These are phyloP conservation scores for Geosiphon pyriformis DNA, from an alignment of 192 early-diverging fungal genomes.

Conservation along the genomic window DNA sequence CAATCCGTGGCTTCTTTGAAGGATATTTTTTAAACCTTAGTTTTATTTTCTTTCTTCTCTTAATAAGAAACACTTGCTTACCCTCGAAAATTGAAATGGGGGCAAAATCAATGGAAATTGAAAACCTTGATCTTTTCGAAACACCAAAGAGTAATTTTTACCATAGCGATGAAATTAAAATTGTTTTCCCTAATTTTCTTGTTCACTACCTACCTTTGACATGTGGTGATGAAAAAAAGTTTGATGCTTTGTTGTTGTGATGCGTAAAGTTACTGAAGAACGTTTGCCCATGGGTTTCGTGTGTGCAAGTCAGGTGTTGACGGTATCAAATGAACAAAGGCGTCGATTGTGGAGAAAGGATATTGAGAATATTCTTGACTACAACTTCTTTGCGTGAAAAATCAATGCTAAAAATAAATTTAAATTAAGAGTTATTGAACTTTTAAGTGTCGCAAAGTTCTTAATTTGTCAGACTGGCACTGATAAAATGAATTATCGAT, in stretches of 20 bases:
- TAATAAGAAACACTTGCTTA: neutral
- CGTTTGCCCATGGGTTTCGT: conserved; percentile 19
- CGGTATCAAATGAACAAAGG: too few relatives aligned
- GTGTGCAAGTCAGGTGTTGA: too few relatives aligned
- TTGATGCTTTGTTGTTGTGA: neutral
- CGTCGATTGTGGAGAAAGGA: too few relatives aligned
- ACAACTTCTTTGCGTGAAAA: too few relatives aligned
- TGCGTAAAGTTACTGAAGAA: conserved; percentile 6
- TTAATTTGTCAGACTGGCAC: too few relatives aligned
- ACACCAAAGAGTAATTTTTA: neutral
- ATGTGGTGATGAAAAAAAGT: conserved; percentile 5
- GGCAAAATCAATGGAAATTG: neutral
- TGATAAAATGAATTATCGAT: too few relatives aligned
- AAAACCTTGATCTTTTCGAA: neutral
- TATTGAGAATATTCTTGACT: too few relatives aligned
- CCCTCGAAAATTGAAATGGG: neutral
- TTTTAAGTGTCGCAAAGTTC: too few relatives aligned
- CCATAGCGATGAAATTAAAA: neutral
- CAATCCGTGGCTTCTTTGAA: neutral
- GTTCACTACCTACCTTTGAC: conserved; percentile 9
- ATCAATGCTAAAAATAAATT: too few relatives aligned
- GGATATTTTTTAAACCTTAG: neutral
- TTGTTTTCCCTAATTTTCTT: neutral
- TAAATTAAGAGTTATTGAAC: too few relatives aligned
- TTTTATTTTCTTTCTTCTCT: neutral